Percentiles rank a stretch among this genome's conserved stretches.
Conservation (phyloP, 2,329 filamentous ascomycete genomes). For the Cladosporium colombiae region DNA sequence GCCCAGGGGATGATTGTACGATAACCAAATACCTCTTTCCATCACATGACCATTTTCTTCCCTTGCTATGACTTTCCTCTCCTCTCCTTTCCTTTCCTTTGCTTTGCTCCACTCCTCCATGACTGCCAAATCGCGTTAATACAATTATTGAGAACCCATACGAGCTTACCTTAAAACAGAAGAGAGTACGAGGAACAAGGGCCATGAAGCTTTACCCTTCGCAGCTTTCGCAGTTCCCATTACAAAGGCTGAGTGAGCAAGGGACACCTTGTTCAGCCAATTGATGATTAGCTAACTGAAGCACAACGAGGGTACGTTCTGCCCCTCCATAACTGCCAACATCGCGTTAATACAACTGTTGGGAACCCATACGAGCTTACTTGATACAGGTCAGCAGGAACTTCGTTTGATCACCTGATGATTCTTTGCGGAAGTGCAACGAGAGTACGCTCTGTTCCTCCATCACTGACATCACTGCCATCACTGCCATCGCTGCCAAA, state of each 20-base stretch:
- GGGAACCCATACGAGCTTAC: slow-evolving; percentile 7
- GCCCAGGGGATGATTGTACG: slow-evolving; percentile 16
- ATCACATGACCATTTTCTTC: slow-evolving; percentile 8
- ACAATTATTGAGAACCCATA: background rate
- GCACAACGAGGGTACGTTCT: background rate
- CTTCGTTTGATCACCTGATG: background rate
- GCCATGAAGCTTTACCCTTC: too few relatives aligned
- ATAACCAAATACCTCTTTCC: slow-evolving; percentile 12
- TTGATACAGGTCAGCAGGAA: background rate
- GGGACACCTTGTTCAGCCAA: background rate
- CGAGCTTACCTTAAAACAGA: slow-evolving; percentile 9
- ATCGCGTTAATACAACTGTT: background rate
- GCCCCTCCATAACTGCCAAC: background rate
- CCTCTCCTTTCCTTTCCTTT: background rate
- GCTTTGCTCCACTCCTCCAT: background rate
- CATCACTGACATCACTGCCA: too few relatives aligned
- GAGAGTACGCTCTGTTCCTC: too few relatives aligned
- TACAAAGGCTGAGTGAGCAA: too few relatives aligned
- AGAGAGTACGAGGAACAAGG: background rate
- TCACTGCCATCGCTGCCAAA: too few relatives aligned
- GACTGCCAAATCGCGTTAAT: background rate
- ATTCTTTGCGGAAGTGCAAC: too few relatives aligned
- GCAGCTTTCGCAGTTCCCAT: too few relatives aligned
- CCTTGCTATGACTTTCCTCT: background rate
- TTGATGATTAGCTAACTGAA: background rate